Base-by-base conservation (phyloP, 108 stramenopile species). In the Aureococcus anophagefferens region DNA sequence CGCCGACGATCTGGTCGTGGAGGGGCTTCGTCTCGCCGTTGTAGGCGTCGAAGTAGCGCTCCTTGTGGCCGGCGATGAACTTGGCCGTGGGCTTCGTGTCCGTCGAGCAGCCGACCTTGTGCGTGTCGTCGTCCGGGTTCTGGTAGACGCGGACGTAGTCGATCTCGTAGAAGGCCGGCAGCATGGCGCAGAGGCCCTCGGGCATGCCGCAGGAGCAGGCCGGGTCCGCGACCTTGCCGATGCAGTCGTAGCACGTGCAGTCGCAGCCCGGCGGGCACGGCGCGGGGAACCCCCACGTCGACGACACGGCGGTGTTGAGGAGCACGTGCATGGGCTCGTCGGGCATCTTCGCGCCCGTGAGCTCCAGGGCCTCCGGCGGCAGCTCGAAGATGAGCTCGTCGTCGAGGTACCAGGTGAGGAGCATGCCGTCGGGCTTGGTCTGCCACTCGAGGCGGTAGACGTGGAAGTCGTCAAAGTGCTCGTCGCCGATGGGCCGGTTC, bases 111-210 rank as follows among this genome's bases (percentile, higher is more conserved):
- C 92, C 92, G 0, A 91, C 69, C 33, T 70, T 73, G 68, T 91
- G 91, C 65, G 83, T 86, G 13, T 83, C 70, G 63, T 93, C 89
- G 67, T 88, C 84, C 45, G 74, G 72, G 0, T 88, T 88, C 76
- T 95, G 92, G 64, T 87, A 95, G 21, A 89, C 91, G 65, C 92
- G 81, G 13, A 95, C 89, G 72, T 92, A 88, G 36, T 89, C 88
- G 68, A 94, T 91, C 66, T 90, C 88, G 70, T 92, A 93, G 67
- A 62, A 78, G 9, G 92, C 91, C 11, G 94, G 94, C 30, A 93
- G 90, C 66, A 90, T 93, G 30, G 87, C 76, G 73, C 94, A 95
- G 69, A 92, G 91, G 33, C 91, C 91, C 25, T 77, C 70, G 30
- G 93, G 91, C 30, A 95, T 69, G 28, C 83, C 89, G 76, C 94